Conservation (phyloP, 257 asterid species). For the Ballota nigra region DNA sequence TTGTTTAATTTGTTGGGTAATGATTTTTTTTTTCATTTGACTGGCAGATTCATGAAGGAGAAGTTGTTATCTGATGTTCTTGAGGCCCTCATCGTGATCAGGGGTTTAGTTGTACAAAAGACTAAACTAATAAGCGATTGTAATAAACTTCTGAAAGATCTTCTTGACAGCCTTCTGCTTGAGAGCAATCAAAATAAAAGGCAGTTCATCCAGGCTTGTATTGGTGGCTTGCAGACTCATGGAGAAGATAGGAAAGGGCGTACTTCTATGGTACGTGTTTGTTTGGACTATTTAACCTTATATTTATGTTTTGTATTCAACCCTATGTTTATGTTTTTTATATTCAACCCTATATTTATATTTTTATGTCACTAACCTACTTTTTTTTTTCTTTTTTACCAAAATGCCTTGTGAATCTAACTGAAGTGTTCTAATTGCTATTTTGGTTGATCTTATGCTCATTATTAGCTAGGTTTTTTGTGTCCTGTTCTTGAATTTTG, state of each 20-base stretch:
- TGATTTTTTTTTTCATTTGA: slow-evolving; percentile 13
- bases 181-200: slow-evolving; percentile 92
- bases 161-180: slow-evolving; percentile 87
- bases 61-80: slow-evolving; percentile 86
- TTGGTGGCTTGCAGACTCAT: slow-evolving; percentile 88
- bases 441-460: background rate
- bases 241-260: slow-evolving; percentile 87
- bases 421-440: background rate
- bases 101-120: slow-evolving; percentile 95
- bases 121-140: slow-evolving; percentile 95
- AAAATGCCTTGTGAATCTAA: background rate
- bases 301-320: background rate
- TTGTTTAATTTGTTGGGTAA: slow-evolving; percentile 5
- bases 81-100: slow-evolving; percentile 95
- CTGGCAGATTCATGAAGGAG: slow-evolving; percentile 88
- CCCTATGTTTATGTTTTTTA: background rate
- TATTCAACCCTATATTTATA: background rate
- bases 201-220: slow-evolving; percentile 96
- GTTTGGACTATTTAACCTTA: slow-evolving; percentile 12
- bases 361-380: background rate
- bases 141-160: slow-evolving; percentile 85
- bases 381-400: background rate
- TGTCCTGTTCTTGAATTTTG: slow-evolving; percentile 1
- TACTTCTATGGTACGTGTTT: slow-evolving; percentile 71
- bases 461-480: slow-evolving; percentile 15